Conservation (phyloP, 2,329 filamentous ascomycete genomes). For the Fusarium pininemorale region DNA sequence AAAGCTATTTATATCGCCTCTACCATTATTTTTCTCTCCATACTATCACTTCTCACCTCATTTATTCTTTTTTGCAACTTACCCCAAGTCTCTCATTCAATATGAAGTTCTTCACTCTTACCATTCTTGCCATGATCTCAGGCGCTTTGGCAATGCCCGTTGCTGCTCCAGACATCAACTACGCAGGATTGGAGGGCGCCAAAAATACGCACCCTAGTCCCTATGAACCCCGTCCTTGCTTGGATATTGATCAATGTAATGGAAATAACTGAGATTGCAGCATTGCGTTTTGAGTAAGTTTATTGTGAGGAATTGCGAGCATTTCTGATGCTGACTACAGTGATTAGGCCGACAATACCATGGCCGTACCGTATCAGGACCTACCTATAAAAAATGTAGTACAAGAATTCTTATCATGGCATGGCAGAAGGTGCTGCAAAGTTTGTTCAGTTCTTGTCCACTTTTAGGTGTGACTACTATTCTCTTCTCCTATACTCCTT, state of each 20-base stretch:
- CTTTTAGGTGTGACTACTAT: background rate
- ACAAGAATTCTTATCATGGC: fast-evolving
- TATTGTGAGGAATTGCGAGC: background rate
- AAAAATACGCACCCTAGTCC: fast-evolving
- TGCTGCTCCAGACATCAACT: background rate
- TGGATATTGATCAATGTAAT: background rate
- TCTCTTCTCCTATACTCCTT: background rate
- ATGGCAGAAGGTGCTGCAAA: fast-evolving
- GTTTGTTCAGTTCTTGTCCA: background rate
- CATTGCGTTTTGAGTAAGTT: fast-evolving
- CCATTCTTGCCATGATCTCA: background rate
- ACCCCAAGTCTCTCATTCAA: background rate
- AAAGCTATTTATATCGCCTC: background rate
- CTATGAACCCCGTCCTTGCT: background rate
- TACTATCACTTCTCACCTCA: background rate
- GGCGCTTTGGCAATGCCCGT: background rate
- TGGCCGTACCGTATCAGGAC: background rate
- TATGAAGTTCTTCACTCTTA: background rate
- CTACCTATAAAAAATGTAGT: background rate
- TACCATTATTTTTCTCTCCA: fast-evolving
- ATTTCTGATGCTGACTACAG: background rate
- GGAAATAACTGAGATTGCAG: background rate
- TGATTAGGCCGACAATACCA: background rate
- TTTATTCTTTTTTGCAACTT: background rate
- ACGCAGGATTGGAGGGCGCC: fast-evolving